phyloP scores from a whole-genome alignment of 2,329 filamentous ascomycete genomes.

The Graphilbum sp. region DNA sequence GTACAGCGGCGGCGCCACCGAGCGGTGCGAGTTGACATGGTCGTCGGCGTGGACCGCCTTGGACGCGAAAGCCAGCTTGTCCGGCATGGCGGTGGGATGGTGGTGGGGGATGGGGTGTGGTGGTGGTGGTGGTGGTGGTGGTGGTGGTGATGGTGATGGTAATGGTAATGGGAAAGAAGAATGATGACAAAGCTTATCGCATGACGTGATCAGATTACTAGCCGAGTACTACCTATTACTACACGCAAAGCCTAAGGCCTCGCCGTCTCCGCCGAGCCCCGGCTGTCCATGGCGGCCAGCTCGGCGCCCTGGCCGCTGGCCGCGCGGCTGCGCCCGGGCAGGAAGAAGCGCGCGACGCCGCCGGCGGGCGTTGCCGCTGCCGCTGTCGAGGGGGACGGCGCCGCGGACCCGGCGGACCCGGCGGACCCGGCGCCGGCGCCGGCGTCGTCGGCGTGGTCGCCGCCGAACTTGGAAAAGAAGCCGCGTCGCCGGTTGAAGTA shows the following conservation, averaged over 20 bases:
- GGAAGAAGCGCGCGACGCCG: slow-evolving; percentile 42
- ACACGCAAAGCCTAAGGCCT: too few relatives aligned
- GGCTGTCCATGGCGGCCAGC: slow-evolving; percentile 34
- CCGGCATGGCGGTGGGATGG: neutral
- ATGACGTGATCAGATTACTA: too few relatives aligned
- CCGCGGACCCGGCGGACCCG: neutral
- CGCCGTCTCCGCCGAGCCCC: slow-evolving; percentile 15
- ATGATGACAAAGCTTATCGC: too few relatives aligned
- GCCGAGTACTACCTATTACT: too few relatives aligned
- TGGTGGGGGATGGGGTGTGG: too few relatives aligned
- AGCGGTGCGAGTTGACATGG: slow-evolving; percentile 52
- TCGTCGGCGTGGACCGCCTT: slow-evolving; percentile 73
- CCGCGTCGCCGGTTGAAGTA: slow-evolving; percentile 46
- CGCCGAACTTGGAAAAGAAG: slow-evolving; percentile 69
- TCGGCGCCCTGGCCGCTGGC: slow-evolving; percentile 57
- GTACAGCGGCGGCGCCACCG: slow-evolving; percentile 80
- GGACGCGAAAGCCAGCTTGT: slow-evolving; percentile 42
- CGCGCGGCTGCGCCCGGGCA: slow-evolving; percentile 55
- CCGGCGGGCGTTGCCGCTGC: slow-evolving; percentile 2
- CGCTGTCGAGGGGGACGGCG: too few relatives aligned
- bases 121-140: neutral
- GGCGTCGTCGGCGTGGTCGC: slow-evolving; percentile 24
- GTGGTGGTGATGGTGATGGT: too few relatives aligned
- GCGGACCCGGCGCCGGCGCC: slow-evolving; percentile 14
- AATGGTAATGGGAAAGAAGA: too few relatives aligned